phyloP scores from a whole-genome alignment of 768 basidiomycete species.

The Brasilioporus rufonigricans region DNA sequence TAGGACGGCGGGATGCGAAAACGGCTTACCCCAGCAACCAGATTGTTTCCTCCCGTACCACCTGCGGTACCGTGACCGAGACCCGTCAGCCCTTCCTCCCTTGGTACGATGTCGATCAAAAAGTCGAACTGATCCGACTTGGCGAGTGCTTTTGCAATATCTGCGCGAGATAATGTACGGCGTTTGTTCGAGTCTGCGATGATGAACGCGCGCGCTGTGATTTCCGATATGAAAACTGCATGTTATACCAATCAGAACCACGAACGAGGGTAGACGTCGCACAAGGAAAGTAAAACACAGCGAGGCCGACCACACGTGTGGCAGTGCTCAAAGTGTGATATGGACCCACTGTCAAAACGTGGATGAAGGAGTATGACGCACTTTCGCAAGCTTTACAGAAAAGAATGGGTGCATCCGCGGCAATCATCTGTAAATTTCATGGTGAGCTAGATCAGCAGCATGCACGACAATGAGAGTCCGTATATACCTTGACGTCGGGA shows the following conservation, averaged over 20 bases:
- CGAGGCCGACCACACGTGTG: not conserved
- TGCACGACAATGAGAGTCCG: not conserved
- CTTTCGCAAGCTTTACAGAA: constrained; percentile 99
- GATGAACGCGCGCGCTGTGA: constrained; percentile 93
- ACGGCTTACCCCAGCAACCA: constrained; percentile 27
- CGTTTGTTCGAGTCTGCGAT: constrained; percentile 95
- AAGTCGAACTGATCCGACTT: constrained; percentile 98
- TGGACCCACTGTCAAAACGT: not conserved
- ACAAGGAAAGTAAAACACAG: not conserved
- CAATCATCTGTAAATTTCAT: constrained; percentile 75
- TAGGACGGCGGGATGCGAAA: not conserved
- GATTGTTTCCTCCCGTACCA: constrained; percentile 11
- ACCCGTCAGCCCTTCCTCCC: constrained; percentile 56
- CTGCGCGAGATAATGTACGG: constrained; percentile 89
- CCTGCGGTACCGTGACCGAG: constrained; percentile 12
- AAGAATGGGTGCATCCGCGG: constrained; percentile 93
- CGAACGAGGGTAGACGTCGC: not conserved
- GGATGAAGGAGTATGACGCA: constrained; percentile 41
- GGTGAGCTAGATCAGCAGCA: constrained; percentile 1
- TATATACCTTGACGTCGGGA: constrained; percentile 87
- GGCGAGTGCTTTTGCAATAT: constrained; percentile 89
- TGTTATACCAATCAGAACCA: not conserved
- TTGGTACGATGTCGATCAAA: constrained; percentile 91
- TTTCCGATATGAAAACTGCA: constrained; percentile 94
- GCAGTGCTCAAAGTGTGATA: constrained; percentile 2